Evolutionary conservation across 2,329 filamentous ascomycete species (phyloP).

Genomic region (Tolypocladium inflatum): DNA sequence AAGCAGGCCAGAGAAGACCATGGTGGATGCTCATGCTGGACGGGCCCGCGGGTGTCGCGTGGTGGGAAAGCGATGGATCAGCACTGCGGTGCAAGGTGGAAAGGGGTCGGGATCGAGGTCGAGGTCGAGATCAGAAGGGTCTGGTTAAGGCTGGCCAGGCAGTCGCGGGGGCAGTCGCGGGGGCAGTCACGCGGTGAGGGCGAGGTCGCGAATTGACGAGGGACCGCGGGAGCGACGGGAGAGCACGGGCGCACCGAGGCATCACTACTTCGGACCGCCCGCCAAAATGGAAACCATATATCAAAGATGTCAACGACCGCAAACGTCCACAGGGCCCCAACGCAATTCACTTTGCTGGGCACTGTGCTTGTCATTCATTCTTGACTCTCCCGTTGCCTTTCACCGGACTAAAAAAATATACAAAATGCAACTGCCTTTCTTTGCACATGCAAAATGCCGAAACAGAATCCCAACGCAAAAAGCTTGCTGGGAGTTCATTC

Average conservation of each 20-base stretch:
- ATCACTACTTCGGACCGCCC: neutral
- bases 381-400: neutral
- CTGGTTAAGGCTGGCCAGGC: neutral
- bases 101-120: neutral
- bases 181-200: neutral
- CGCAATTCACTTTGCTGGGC: neutral
- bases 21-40: constrained; percentile 30
- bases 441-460: too few species aligned
- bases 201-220: neutral
- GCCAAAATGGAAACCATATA: too few species aligned
- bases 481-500: too few species aligned
- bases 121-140: neutral
- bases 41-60: neutral
- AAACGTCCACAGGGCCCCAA: neutral
- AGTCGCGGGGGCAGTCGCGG: neutral
- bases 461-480: too few species aligned
- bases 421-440: too few species aligned
- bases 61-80: neutral
- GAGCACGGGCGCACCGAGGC: neutral
- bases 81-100: neutral
- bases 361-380: neutral
- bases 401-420: too few species aligned
- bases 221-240: neutral
- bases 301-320: too few species aligned
- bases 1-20: constrained; percentile 41